Percentiles rank a stretch among this genome's conserved stretches.
Evolutionary conservation across 2,329 filamentous ascomycete species (phyloP).

Genomic region (Alternaria sp.): DNA sequence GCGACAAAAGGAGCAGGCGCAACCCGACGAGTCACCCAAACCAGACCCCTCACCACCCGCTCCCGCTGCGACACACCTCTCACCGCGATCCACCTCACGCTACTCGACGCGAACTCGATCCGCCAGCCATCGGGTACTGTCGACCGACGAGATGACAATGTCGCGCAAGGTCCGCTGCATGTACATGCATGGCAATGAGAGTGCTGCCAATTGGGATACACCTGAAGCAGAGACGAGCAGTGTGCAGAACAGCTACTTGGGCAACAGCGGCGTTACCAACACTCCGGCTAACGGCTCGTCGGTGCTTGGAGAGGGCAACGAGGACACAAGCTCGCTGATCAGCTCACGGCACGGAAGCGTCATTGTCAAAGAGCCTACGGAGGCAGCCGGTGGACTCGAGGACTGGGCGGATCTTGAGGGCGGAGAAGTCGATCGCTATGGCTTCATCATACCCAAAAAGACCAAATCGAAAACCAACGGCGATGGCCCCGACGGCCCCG

Average conservation of each 20-base stretch:
- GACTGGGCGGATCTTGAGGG: conserved; percentile 68
- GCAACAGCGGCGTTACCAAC: conserved; percentile 30
- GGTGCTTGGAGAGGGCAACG: conserved; percentile 29
- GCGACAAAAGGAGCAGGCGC: conserved; percentile 20
- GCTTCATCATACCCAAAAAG: conserved; percentile 63
- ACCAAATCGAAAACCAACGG: conserved; percentile 39
- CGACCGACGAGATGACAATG: conserved; percentile 68
- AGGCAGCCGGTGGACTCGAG: conserved; percentile 68
- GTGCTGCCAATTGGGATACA: conserved; percentile 54
- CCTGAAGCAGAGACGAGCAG: conserved; percentile 30
- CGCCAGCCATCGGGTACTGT: conserved; percentile 58
- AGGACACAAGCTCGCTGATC: conserved; percentile 36
- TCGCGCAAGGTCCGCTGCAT: conserved; percentile 68
- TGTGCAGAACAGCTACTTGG: conserved; percentile 27
- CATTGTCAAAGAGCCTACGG: conserved; percentile 59
- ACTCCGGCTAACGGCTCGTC: conserved; percentile 36
- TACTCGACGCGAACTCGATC: conserved; percentile 43
- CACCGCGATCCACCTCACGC: conserved; percentile 47
- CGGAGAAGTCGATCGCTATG: conserved; percentile 68
- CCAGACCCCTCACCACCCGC: conserved; percentile 27
- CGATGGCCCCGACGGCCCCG: conserved; percentile 36
- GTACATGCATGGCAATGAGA: conserved; percentile 68
- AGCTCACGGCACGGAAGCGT: conserved; percentile 35
- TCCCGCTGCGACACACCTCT: conserved; percentile 32
- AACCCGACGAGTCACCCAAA: conserved; percentile 5